These are phyloP conservation scores for Coemansia javaensis DNA, from an alignment of 192 early-diverging fungal species.

Conservation along the genomic window DNA sequence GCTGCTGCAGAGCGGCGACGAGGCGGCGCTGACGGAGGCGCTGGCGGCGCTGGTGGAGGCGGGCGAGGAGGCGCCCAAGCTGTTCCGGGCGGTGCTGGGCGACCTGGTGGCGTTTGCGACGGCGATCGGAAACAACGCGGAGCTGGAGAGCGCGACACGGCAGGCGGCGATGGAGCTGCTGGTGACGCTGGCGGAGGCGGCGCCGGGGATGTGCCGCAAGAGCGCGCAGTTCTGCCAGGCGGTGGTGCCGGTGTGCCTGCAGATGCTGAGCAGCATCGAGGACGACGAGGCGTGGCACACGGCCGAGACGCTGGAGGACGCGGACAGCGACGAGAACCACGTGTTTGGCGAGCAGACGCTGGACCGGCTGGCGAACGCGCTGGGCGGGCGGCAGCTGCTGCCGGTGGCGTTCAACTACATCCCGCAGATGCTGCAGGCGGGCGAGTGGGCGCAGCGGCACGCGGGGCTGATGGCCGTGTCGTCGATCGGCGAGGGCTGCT, in stretches of 20 bases:
- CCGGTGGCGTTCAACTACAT: constrained; percentile 84
- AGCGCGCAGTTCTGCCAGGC: constrained; percentile 68
- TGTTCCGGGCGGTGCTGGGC: constrained; percentile 76
- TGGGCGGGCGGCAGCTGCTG: constrained; percentile 85
- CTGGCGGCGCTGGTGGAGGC: constrained; percentile 80
- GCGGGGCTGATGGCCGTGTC: constrained; percentile 92
- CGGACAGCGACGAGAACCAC: constrained; percentile 84
- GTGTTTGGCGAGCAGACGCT: constrained; percentile 93
- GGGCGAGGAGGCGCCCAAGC: constrained; percentile 74
- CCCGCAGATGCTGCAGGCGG: constrained; percentile 78
- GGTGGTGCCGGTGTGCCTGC: constrained; percentile 82
- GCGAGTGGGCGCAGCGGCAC: constrained; percentile 85
- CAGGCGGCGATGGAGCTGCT: constrained; percentile 90
- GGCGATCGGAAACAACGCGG: constrained; percentile 71
- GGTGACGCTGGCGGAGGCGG: constrained; percentile 83
- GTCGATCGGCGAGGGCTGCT: constrained; percentile 95
- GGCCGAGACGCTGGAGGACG: constrained; percentile 79
- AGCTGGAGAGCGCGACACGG: constrained; percentile 76
- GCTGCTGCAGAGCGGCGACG: constrained; percentile 65
- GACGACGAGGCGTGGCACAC: constrained; percentile 92
- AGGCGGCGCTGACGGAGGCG: constrained; percentile 65
- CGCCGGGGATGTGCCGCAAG: constrained; percentile 90
- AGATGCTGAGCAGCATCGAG: constrained; percentile 89
- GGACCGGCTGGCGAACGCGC: constrained; percentile 83
- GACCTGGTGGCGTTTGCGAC: constrained; percentile 71